Evolutionary conservation across 106 monocot genomes (phyloP).

Genomic region (Cymbidium sinense): DNA sequence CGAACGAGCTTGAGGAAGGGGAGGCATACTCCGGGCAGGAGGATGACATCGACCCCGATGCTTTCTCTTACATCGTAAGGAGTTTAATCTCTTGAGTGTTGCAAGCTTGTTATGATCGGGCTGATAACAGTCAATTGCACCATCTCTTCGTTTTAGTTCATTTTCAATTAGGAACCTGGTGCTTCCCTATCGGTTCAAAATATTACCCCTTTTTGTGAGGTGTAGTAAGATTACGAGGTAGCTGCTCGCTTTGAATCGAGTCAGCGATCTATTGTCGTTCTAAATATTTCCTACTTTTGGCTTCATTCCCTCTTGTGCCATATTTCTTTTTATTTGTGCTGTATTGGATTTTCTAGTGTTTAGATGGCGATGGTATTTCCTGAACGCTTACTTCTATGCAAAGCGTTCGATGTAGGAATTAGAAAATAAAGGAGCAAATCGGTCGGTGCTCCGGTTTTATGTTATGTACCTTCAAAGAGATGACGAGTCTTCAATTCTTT

Average conservation of each 20-base stretch:
- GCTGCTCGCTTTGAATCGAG: neutral
- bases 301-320: neutral
- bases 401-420: neutral
- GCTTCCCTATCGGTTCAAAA: neutral
- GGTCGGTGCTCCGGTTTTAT: neutral
- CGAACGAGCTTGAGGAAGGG: conserved; percentile 64
- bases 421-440: neutral
- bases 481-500: neutral
- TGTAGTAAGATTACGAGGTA: neutral
- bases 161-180: neutral
- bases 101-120: neutral
- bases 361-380: neutral
- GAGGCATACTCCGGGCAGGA: conserved; percentile 41
- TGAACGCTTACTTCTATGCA: neutral
- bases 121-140: neutral
- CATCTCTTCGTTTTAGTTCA: neutral
- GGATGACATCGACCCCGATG: conserved; percentile 45
- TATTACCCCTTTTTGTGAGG: neutral
- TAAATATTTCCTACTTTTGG: neutral
- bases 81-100: neutral
- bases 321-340: neutral
- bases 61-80: conserved; percentile 61
- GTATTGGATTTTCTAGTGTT: neutral
- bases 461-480: neutral
- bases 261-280: neutral